Conservation (phyloP, 2,329 filamentous ascomycete species). For the Teratosphaeria pseudoeucalypti region DNA sequence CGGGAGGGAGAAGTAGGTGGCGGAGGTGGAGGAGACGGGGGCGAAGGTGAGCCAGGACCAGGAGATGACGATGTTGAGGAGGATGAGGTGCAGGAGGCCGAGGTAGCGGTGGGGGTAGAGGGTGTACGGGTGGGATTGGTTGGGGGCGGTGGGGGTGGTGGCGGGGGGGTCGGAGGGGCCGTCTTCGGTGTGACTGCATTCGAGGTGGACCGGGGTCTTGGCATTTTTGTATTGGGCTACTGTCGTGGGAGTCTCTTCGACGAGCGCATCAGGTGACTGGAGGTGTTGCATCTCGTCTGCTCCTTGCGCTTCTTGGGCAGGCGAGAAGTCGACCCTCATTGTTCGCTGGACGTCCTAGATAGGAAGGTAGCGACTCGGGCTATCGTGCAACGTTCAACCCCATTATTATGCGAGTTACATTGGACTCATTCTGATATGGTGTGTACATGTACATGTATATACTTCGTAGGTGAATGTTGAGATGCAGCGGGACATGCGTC, state of each 20-base stretch:
- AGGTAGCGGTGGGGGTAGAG: constrained; percentile 85
- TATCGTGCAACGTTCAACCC: neutral
- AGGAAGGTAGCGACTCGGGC: neutral
- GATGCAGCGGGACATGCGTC: neutral
- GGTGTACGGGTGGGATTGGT: constrained; percentile 18
- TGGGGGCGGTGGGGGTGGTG: neutral
- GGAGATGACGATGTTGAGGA: constrained; percentile 86
- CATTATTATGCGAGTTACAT: neutral
- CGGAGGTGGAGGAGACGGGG: constrained; percentile 64
- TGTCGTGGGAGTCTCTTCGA: neutral
- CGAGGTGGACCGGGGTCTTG: neutral
- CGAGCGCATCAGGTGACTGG: neutral
- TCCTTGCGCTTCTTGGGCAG: neutral
- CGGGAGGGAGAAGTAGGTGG: constrained; percentile 63
- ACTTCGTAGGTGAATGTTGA: too few relatives aligned
- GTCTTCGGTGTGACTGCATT: neutral
- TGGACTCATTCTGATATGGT: neutral
- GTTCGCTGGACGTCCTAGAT: neutral
- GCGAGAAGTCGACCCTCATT: neutral
- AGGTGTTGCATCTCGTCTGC: neutral
- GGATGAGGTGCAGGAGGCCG: constrained; percentile 68
- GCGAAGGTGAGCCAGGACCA: constrained; percentile 98
- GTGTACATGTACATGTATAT: neutral
- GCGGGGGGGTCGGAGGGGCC: neutral
- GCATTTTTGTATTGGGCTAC: neutral